Base-by-base conservation (phyloP, 1,139 yeast genomes). In the Debaryomyces sp. region DNA sequence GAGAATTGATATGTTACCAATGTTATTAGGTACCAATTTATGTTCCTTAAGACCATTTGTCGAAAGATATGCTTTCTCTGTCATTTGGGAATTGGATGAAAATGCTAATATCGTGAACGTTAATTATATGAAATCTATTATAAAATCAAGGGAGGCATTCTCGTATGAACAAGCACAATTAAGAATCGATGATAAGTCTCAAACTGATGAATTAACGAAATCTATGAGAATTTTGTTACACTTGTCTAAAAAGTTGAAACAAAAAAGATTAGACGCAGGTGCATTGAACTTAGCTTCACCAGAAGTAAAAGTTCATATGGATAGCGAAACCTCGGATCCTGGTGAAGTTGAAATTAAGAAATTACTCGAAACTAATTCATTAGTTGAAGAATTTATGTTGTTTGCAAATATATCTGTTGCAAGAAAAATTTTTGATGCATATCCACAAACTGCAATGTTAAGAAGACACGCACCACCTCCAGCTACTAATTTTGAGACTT, bases 381-480 rank as follows among this genome's bases (percentile, higher is more conserved):
- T 95, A 49, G 99, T 95, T 51, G 99, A 95, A 69, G 99, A 95
- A 68, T 95, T 95, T 69, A 95, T 95, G 99, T 80, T 95, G 79
- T 78, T 95, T 58, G 99, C 99, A 47, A 95, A 95, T 63, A 94
- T 92, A 48, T 86, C 96, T 13, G 99, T 95, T 21, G 99, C 99
- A 2, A 80, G 90, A 61, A 90, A 89, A 66, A 94, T 94, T 42
- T 89, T 84, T 66, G 96, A 90, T 51, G 85, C 96, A 2, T 94
- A 86, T 66, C 99, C 99, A 7, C 99, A 95, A 68, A 92, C 97
- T 7, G 99, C 99, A 13, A 91, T 94, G 97, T 76, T 94, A 51
- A 88, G 96, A 82, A 85, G 99, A 62, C 99, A 95, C 67, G 97
- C 91, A 12, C 82, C 97, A 7, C 99, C 99, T 17, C 98, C 99